Percentiles rank a stretch among this genome's conserved stretches.
These are phyloP conservation scores for Puccinia coronata DNA, from an alignment of 1,284 basidiomycete species.

Conservation along the genomic window DNA sequence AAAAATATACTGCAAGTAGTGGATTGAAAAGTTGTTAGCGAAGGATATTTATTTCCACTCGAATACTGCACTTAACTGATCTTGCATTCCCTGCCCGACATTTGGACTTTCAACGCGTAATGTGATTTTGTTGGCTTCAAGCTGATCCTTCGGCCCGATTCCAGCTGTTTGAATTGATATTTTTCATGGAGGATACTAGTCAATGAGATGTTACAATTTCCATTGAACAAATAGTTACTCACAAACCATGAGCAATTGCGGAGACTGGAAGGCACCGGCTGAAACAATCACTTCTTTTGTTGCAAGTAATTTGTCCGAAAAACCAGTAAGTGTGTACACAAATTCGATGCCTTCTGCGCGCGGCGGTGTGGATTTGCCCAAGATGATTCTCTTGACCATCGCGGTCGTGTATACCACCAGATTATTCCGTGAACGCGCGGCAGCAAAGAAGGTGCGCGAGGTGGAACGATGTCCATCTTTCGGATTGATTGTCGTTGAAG, in stretches of 20 bases:
- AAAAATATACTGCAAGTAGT: constrained; percentile 1
- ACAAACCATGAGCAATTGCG: constrained; percentile 54
- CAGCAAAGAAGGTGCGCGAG: constrained; percentile 22
- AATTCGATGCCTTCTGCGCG: constrained; percentile 33
- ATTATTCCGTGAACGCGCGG: constrained; percentile 10
- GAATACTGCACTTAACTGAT: constrained; percentile 26
- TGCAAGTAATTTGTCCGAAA: neutral
- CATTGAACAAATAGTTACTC: neutral
- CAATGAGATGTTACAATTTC: too few relatives aligned
- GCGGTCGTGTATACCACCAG: constrained; percentile 30
- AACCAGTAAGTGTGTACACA: neutral
- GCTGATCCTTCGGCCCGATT: constrained; percentile 34
- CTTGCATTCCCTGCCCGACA: constrained; percentile 35
- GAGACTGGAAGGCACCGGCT: constrained; percentile 56
- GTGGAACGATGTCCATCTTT: constrained; percentile 14
- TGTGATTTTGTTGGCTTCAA: constrained; percentile 14
- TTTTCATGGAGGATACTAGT: too few relatives aligned
- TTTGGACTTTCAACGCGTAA: constrained; percentile 29
- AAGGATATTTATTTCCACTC: neutral
- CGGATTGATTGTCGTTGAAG: constrained; percentile 34
- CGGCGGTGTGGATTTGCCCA: constrained; percentile 20
- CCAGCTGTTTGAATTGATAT: constrained; percentile 1
- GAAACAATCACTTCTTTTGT: constrained; percentile 56
- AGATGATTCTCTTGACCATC: constrained; percentile 25
- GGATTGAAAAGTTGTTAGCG: too few relatives aligned